Conservation (phyloP, 768 basidiomycete species). For the Cystofilobasidium capitatum region DNA sequence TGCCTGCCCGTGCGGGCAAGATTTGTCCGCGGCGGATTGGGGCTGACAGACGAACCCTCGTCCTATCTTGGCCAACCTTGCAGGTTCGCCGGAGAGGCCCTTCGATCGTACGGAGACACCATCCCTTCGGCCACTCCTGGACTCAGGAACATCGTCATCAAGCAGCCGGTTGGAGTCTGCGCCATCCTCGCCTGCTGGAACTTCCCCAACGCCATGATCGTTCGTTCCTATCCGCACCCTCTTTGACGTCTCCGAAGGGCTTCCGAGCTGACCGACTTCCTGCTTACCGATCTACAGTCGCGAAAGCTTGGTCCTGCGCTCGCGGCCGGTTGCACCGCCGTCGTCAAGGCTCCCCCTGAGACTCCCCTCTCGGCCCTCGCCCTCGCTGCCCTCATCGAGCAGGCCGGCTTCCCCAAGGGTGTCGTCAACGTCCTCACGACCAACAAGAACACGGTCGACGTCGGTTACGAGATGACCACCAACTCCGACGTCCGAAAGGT, state of each 20-base stretch:
- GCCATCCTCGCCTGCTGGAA: slow-evolving; percentile 38
- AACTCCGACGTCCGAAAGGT: slow-evolving; percentile 77
- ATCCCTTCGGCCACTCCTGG: slow-evolving; percentile 65
- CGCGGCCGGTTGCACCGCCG: slow-evolving; percentile 71
- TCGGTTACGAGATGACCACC: slow-evolving; percentile 90
- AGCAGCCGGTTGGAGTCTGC: slow-evolving; percentile 60
- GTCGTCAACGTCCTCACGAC: slow-evolving; percentile 93
- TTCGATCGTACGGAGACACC: slow-evolving; percentile 77
- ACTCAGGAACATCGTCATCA: slow-evolving; percentile 76
- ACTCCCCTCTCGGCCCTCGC: slow-evolving; percentile 89
- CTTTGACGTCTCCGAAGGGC: slow-evolving; percentile 54
- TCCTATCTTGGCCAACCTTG: neutral
- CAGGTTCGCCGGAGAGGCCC: slow-evolving; percentile 71
- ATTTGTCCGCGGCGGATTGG: neutral
- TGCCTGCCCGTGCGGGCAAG: too few relatives aligned
- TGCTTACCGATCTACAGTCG: slow-evolving; percentile 22
- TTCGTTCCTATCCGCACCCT: slow-evolving; percentile 47
- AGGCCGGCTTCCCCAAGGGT: slow-evolving; percentile 89
- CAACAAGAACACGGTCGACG: slow-evolving; percentile 67
- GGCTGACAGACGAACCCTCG: neutral
- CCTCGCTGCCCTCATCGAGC: slow-evolving; percentile 37
- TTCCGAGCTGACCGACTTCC: slow-evolving; percentile 62
- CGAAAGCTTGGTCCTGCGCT: slow-evolving; percentile 38
- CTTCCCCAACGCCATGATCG: slow-evolving; percentile 32
- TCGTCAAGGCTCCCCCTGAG: slow-evolving; percentile 86